Evolutionary conservation across 2,329 filamentous ascomycete genomes (phyloP), one percentile per base, ranked within the genome.

Genomic region (Teratosphaeria nubilosa): DNA sequence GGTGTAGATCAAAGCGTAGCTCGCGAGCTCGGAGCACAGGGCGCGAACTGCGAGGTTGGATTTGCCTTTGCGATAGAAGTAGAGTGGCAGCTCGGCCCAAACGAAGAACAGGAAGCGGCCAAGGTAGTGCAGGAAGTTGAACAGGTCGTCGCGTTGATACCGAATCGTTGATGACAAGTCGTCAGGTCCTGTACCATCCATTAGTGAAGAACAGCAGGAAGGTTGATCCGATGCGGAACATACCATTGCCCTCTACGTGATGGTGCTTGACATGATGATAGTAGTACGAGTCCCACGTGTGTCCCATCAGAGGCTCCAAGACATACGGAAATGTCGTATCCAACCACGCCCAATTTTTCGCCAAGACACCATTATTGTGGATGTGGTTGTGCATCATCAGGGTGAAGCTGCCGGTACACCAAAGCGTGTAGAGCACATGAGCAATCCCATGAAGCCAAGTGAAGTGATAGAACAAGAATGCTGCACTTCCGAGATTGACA

Each of bases 191-290:
- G 32, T 22, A 11, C 22, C 24, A 7, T 30, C n/a, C 5, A 30
- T 54, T 16, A 54, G 25, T 14, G 25, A 34, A 54, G 16, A 1
- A 54, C 14, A 16, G 25, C 27, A n/a, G 5, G n/a, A 30, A 2
- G 10, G 22, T 22, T 14, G 53, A 2, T 14, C 53, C 16, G 30
- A 2, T 7, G 11, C 11, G 22, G 22, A 1, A 24, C 50, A 45
- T 60, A 60, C 59, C 60, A 66, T 92, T 92, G 61, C 84, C 86
- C 73, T 91, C 88, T 57, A 91, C 84, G 64, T 92, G 88, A 68
- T 92, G 88, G 68, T 91, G 87, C 76, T 92, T 92, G 68, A 91
- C 87, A 67, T 92, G 88, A 69, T 92, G 88, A 68, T 90, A 91
- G 70, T 82, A 92, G 74, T 92, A 92, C 1, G 85, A 86, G 73